Conservation (phyloP, 441 rosid species). For the Aleurites moluccanus region DNA sequence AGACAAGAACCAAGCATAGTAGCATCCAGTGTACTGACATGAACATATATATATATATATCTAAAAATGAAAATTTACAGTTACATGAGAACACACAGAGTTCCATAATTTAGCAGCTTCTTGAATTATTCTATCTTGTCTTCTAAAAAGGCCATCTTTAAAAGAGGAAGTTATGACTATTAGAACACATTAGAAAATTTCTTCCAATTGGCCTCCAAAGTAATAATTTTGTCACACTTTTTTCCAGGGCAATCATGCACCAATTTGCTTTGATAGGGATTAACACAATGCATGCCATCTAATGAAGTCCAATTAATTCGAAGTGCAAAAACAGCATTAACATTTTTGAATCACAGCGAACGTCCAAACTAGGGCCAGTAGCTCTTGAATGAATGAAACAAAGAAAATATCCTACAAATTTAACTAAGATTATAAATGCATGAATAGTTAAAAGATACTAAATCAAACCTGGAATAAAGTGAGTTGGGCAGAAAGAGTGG, state of each 20-base stretch:
- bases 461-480: conserved; percentile 63
- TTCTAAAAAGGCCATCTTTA: neutral
- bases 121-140: neutral
- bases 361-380: neutral
- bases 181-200: neutral
- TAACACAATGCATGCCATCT: neutral
- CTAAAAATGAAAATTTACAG: too few species aligned
- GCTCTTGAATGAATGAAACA: neutral
- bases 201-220: neutral
- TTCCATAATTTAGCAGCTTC: neutral
- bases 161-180: neutral
- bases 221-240: neutral
- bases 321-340: neutral
- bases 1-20: neutral
- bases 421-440: neutral
- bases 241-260: neutral
- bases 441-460: neutral
- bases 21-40: too few species aligned
- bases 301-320: neutral
- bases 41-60: too few species aligned
- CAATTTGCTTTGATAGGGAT: neutral
- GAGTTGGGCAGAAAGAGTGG: conserved; percentile 85
- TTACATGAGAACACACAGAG: neutral
- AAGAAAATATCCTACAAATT: neutral
- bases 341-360: neutral